A percentile compares a stretch with the other conserved stretches of the same genome.
These are phyloP conservation scores for Vitis hybrid DNA, from an alignment of 177 flowering plant species.

Conservation along the genomic window DNA sequence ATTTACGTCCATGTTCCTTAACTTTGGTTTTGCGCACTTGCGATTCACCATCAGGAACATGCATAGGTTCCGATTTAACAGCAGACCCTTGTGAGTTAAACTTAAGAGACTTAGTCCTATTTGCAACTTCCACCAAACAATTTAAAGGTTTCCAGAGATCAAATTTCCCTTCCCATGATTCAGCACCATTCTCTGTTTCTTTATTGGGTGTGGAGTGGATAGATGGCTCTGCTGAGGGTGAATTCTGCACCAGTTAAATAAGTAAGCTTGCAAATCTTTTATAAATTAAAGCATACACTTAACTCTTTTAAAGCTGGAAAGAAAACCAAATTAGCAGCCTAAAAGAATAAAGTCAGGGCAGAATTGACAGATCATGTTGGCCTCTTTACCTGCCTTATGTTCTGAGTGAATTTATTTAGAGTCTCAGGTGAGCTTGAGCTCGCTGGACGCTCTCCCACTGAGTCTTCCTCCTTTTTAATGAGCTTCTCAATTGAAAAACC, in stretches of 20 bases:
- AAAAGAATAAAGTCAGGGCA: neutral
- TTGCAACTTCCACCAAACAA: slow-evolving; percentile 22
- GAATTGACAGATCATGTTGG: slow-evolving; percentile 18
- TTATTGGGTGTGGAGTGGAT: slow-evolving; percentile 9
- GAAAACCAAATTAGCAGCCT: slow-evolving; percentile 49
- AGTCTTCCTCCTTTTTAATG: slow-evolving; percentile 41
- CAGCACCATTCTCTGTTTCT: slow-evolving; percentile 2
- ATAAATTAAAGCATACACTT: slow-evolving; percentile 33
- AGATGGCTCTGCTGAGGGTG: slow-evolving; percentile 12
- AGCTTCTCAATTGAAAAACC: slow-evolving; percentile 35
- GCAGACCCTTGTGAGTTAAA: neutral
- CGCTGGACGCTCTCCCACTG: slow-evolving; percentile 11
- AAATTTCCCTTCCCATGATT: slow-evolving; percentile 5
- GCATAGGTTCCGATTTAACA: neutral
- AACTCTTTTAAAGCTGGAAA: slow-evolving; percentile 53
- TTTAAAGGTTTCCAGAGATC: slow-evolving; percentile 23
- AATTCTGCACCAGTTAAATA: slow-evolving; percentile 20
- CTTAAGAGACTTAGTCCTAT: slow-evolving; percentile 12
- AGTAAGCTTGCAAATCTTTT: neutral
- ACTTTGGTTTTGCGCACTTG: neutral
- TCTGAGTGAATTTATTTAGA: slow-evolving; percentile 35
- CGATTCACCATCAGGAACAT: slow-evolving; percentile 6
- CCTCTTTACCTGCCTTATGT: slow-evolving; percentile 50
- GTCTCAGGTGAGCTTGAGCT: slow-evolving; percentile 57
- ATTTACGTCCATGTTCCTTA: slow-evolving; percentile 5